Evolutionary conservation across 2,329 filamentous ascomycete species (phyloP).

Genomic region (Bipolaris gigantea): DNA sequence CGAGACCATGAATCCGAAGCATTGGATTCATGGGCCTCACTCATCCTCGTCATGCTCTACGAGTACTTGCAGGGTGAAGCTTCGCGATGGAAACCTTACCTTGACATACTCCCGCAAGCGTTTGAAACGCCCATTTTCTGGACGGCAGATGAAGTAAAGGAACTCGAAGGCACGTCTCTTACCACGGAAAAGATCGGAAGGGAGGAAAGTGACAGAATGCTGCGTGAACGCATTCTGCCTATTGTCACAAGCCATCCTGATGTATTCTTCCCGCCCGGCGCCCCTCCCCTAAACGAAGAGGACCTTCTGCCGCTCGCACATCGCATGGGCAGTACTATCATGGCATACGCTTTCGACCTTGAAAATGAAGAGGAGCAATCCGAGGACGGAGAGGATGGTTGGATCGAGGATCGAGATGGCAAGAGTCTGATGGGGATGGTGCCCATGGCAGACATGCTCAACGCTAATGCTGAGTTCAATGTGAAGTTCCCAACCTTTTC

Average conservation of each 20-base stretch:
- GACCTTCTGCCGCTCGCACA: slow-evolving; percentile 27
- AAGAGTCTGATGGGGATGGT: slow-evolving; percentile 29
- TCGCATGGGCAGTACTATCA: slow-evolving; percentile 27
- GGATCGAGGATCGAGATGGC: slow-evolving; percentile 28
- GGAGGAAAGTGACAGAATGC: slow-evolving; percentile 22
- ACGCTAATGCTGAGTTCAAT: slow-evolving; percentile 31
- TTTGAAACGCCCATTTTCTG: slow-evolving; percentile 33
- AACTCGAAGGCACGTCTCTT: slow-evolving; percentile 23
- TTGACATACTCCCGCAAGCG: slow-evolving; percentile 21
- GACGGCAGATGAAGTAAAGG: slow-evolving; percentile 22
- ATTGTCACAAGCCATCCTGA: slow-evolving; percentile 14
- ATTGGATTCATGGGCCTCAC: slow-evolving; percentile 25
- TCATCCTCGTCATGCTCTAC: slow-evolving; percentile 28
- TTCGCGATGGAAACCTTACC: slow-evolving; percentile 29
- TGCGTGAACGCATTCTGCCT: slow-evolving; percentile 19
- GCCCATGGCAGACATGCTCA: slow-evolving; percentile 30
- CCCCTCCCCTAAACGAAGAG: slow-evolving; percentile 1
- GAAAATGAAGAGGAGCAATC: slow-evolving; percentile 21
- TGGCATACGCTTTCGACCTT: slow-evolving; percentile 31
- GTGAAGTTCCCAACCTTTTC: slow-evolving; percentile 3
- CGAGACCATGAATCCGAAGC: slow-evolving; percentile 18
- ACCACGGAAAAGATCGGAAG: slow-evolving; percentile 28
- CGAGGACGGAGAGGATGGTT: slow-evolving; percentile 28
- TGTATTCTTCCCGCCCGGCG: slow-evolving; percentile 15
- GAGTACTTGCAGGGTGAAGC: slow-evolving; percentile 23